These are phyloP conservation scores for Pseudogymnoascus sp. DNA, from an alignment of 2,329 filamentous ascomycete genomes.

Conservation along the genomic window DNA sequence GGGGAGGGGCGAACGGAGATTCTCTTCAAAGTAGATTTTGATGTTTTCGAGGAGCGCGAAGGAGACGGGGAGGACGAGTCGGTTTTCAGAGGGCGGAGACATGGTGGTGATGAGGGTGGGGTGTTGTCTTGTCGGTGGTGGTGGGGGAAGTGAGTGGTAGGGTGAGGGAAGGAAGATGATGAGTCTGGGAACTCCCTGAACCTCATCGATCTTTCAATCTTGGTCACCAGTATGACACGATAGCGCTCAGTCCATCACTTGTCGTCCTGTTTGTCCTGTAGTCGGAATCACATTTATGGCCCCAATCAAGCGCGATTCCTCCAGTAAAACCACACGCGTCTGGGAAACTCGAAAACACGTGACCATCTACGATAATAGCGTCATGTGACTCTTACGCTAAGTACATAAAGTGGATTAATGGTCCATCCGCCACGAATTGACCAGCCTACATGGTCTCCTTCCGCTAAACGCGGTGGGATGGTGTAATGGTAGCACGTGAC, in stretches of 20 bases:
- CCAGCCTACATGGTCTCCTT: constrained; percentile 3
- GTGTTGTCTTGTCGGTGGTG: not conserved
- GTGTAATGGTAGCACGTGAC: constrained; percentile 13
- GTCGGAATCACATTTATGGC: not conserved
- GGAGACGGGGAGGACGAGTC: constrained; percentile 46
- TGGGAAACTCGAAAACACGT: not conserved
- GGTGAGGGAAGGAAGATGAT: not conserved
- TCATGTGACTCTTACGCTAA: not conserved
- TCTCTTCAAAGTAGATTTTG: constrained; percentile 65
- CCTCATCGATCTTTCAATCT: not conserved
- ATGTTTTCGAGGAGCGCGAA: constrained; percentile 57
- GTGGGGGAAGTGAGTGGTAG: not conserved
- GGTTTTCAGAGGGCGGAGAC: constrained; percentile 34
- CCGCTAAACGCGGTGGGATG: constrained; percentile 7
- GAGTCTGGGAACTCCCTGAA: not conserved
- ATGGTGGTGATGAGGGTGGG: not conserved
- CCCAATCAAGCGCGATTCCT: not conserved
- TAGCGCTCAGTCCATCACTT: not conserved
- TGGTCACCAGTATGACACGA: not conserved
- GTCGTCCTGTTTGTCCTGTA: not conserved
- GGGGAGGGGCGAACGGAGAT: constrained; percentile 13
- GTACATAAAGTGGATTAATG: not conserved
- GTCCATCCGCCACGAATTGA: constrained; percentile 4
- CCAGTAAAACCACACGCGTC: not conserved
- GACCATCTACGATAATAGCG: not conserved